phyloP scores from a whole-genome alignment of 2,329 filamentous ascomycete species.

The Claviceps pazoutovae region DNA sequence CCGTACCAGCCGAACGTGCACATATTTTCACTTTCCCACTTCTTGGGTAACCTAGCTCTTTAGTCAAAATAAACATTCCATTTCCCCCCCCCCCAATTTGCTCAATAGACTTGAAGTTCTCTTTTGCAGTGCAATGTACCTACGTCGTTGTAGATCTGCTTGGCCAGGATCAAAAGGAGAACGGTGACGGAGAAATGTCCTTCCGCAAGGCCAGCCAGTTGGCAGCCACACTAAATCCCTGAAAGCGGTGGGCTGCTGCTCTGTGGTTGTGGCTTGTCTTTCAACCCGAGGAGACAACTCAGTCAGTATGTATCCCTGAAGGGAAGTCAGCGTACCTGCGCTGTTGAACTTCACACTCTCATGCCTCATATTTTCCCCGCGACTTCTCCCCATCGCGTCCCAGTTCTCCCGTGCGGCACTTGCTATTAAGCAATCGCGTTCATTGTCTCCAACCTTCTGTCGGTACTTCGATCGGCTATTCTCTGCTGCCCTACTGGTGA shows the following conservation, averaged over 20 bases:
- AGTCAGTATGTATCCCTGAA: slow-evolving; percentile 6
- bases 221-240: background rate
- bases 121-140: too few relatives aligned
- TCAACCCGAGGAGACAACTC: background rate
- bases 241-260: background rate
- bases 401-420: slow-evolving; percentile 1
- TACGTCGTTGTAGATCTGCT: too few relatives aligned
- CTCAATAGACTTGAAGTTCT: too few relatives aligned
- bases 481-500: slow-evolving; percentile 35
- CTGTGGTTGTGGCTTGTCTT: slow-evolving; percentile 1
- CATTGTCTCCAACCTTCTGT: background rate
- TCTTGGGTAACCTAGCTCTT: too few relatives aligned
- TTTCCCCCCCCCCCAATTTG: too few relatives aligned
- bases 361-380: slow-evolving; percentile 4
- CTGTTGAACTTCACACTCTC: slow-evolving; percentile 5
- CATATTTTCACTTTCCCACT: too few relatives aligned
- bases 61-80: too few relatives aligned
- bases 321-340: slow-evolving; percentile 1
- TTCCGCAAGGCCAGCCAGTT: background rate
- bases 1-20: too few relatives aligned
- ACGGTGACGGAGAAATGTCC: background rate
- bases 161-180: background rate
- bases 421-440: slow-evolving; percentile 8
- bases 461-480: background rate
- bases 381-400: slow-evolving; percentile 1